Conservation (phyloP, 2,329 filamentous ascomycete genomes). For the Colletotrichum echinochloae region DNA sequence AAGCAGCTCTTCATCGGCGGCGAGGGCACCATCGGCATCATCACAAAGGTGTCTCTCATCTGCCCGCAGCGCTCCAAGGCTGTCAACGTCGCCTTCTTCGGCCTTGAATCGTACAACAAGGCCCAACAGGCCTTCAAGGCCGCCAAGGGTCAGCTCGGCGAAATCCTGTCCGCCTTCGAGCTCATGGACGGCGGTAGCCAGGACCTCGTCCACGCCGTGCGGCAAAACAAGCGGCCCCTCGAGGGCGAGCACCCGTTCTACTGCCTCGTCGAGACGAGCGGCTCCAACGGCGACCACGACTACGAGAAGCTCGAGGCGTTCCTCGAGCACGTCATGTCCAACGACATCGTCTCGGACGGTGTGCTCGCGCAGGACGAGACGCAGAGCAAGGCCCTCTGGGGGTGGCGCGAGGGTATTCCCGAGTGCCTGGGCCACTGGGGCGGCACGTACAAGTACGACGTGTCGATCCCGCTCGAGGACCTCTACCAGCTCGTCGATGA, state of each 20-base stretch:
- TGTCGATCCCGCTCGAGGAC: conserved; percentile 90
- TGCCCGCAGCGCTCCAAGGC: conserved; percentile 90
- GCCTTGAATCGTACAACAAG: conserved; percentile 89
- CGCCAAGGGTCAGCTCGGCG: conserved; percentile 89
- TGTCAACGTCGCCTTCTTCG: conserved; percentile 95
- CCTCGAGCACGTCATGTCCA: conserved; percentile 90
- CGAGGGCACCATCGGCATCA: conserved; percentile 94
- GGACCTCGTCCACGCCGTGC: conserved; percentile 78
- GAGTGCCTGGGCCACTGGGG: conserved; percentile 91
- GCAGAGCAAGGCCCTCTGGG: conserved; percentile 87
- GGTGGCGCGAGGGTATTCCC: conserved; percentile 92
- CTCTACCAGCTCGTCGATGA: conserved; percentile 93
- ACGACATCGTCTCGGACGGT: conserved; percentile 88
- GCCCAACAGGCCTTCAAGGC: conserved; percentile 87
- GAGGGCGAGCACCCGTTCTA: conserved; percentile 92
- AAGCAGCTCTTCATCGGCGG: conserved; percentile 97
- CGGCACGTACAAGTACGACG: conserved; percentile 97
- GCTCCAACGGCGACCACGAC: conserved; percentile 94
- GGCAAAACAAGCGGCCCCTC: conserved; percentile 81
- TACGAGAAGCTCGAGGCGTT: conserved; percentile 90
- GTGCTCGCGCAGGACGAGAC: conserved; percentile 95
- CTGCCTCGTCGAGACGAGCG: conserved; percentile 95
- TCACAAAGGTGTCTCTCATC: conserved; percentile 89
- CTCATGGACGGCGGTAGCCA: conserved; percentile 93
- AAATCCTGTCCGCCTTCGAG: conserved; percentile 97